These are phyloP conservation scores for Jatropha multifida DNA, from an alignment of 441 rosid species.

Conservation along the genomic window DNA sequence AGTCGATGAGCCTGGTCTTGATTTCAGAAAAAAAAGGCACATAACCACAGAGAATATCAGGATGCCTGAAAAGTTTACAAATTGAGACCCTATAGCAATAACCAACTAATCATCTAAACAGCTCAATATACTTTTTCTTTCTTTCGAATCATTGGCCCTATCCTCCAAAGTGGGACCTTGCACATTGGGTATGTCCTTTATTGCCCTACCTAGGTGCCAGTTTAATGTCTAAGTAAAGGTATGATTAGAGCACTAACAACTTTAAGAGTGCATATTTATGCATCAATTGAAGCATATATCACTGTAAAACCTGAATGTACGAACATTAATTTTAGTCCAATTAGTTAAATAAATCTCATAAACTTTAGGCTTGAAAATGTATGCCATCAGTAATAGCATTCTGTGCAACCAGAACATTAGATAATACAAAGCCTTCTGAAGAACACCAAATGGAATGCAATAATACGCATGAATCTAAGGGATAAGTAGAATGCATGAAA, in stretches of 20 bases:
- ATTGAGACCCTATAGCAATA: neutral
- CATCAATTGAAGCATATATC: neutral
- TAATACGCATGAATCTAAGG: neutral
- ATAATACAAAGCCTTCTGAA: neutral
- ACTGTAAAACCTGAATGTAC: neutral
- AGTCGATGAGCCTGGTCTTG: neutral
- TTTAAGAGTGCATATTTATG: neutral
- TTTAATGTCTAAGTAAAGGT: neutral
- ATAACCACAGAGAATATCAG: neutral
- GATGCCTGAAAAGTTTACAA: neutral
- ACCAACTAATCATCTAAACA: neutral
- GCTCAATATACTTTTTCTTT: neutral
- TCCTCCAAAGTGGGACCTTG: neutral
- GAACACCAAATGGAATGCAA: neutral
- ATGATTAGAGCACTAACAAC: neutral
- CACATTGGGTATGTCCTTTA: neutral
- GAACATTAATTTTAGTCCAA: neutral
- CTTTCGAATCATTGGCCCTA: neutral
- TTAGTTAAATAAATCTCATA: slow-evolving; percentile 7
- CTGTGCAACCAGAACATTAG: neutral
- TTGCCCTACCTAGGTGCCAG: neutral
- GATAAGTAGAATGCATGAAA: neutral
- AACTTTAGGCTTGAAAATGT: neutral
- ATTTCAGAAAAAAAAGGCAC: neutral
- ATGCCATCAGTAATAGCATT: neutral